Conservation (phyloP, 352 stramenopile genomes). For the Saprolegnia parasitica region DNA sequence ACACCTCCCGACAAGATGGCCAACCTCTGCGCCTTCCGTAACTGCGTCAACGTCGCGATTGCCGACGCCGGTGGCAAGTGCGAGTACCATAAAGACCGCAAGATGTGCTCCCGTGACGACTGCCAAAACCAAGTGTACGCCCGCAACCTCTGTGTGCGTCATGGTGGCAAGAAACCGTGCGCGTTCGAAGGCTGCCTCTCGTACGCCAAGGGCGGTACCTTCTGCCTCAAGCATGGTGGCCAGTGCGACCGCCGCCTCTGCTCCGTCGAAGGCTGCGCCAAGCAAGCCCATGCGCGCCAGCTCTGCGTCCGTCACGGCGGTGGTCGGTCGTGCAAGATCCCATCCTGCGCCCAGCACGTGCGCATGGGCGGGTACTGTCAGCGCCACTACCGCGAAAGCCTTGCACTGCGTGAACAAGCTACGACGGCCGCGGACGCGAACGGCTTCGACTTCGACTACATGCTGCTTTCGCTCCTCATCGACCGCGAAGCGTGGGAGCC, state of each 20-base stretch:
- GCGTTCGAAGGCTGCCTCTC: background rate
- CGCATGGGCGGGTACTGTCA: constrained; percentile 20
- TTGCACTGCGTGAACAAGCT: background rate
- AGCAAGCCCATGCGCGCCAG: constrained; percentile 20
- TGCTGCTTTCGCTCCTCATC: constrained; percentile 12
- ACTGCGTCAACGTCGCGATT: constrained; percentile 4
- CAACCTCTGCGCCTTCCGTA: constrained; percentile 12
- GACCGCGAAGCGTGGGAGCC: constrained; percentile 15
- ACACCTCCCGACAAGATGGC: constrained; percentile 3
- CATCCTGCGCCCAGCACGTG: constrained; percentile 11
- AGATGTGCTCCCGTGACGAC: background rate
- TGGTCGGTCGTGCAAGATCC: constrained; percentile 4
- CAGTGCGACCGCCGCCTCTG: background rate
- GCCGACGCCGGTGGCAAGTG: constrained; percentile 13
- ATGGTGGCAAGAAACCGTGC: constrained; percentile 23
- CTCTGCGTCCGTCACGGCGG: constrained; percentile 18
- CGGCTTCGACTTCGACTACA: constrained; percentile 15
- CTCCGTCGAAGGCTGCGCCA: constrained; percentile 14
- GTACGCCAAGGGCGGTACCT: constrained; percentile 9
- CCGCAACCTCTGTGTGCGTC: constrained; percentile 23
- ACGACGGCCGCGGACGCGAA: background rate
- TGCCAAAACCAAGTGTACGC: constrained; percentile 22
- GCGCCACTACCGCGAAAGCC: constrained; percentile 13
- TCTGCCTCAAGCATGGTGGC: constrained; percentile 23
- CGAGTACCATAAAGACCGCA: constrained; percentile 16